Evolutionary conservation across 805 yeast species (phyloP).

Genomic region (Barnettozyma populi): DNA sequence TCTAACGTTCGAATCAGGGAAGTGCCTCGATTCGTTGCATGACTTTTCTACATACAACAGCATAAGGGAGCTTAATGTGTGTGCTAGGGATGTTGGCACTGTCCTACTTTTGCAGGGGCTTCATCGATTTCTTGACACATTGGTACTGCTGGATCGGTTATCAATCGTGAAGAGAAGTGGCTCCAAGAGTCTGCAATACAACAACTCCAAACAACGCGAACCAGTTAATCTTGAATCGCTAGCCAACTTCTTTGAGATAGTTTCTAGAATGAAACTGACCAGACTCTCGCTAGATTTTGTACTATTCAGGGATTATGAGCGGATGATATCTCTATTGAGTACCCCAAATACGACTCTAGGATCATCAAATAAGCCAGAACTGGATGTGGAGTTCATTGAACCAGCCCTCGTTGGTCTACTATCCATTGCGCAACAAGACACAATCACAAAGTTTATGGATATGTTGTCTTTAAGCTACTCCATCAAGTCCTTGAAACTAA

Average conservation of each 20-base stretch:
- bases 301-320: background rate
- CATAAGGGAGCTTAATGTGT: background rate
- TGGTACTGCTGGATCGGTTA: background rate
- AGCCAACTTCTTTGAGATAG: background rate
- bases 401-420: slow-evolving; percentile 14
- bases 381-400: slow-evolving; percentile 6
- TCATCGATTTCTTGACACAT: background rate
- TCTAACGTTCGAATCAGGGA: background rate
- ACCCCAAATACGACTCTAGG: too few relatives aligned
- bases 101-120: background rate
- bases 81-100: background rate
- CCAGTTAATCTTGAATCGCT: background rate
- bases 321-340: background rate
- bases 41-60: background rate
- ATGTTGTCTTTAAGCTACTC: background rate
- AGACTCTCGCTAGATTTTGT: background rate
- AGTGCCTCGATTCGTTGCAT: background rate
- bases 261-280: background rate
- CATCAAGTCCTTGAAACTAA: slow-evolving; percentile 10
- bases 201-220: background rate
- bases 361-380: background rate
- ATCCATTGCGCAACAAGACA: slow-evolving; percentile 2
- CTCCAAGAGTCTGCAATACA: background rate
- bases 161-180: background rate
- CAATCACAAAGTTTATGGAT: slow-evolving; percentile 1